Conservation (phyloP, 2,329 filamentous ascomycete genomes). For the Claviceps sorghi region DNA sequence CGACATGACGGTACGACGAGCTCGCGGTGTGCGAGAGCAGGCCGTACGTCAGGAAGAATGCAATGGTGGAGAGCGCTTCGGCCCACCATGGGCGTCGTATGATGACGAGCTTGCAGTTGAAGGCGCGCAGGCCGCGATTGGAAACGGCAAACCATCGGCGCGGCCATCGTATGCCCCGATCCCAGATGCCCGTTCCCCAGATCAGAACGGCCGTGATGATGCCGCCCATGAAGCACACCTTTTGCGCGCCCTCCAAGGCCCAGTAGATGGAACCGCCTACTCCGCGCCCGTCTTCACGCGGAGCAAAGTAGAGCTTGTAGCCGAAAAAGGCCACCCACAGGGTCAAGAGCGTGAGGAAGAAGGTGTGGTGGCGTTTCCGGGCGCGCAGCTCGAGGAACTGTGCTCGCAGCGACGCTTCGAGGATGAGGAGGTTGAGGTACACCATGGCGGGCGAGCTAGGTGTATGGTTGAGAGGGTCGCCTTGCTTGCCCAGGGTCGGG, state of each 20-base stretch:
- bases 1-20: constrained; percentile 64
- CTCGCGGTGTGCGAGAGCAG: constrained; percentile 52
- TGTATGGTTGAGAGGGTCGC: constrained; percentile 63
- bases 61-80: constrained; percentile 57
- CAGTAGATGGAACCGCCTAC: constrained; percentile 92
- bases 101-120: constrained; percentile 94
- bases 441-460: constrained; percentile 92
- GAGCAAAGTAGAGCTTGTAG: constrained; percentile 85
- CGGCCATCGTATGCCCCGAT: constrained; percentile 87
- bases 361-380: constrained; percentile 78
- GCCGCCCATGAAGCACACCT: constrained; percentile 81
- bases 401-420: constrained; percentile 82
- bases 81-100: constrained; percentile 70
- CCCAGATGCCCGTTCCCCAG: constrained; percentile 94
- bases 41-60: constrained; percentile 66
- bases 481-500: constrained; percentile 29
- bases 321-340: constrained; percentile 74
- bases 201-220: constrained; percentile 75
- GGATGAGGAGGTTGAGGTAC: constrained; percentile 92
- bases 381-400: constrained; percentile 87
- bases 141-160: constrained; percentile 78
- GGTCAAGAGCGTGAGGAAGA: constrained; percentile 69
- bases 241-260: constrained; percentile 81
- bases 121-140: constrained; percentile 76
- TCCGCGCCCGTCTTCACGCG: constrained; percentile 83